A percentile compares a stretch with the other conserved stretches of the same genome.
phyloP scores from a whole-genome alignment of 306 rosid species.

The Quercus mongolica region DNA sequence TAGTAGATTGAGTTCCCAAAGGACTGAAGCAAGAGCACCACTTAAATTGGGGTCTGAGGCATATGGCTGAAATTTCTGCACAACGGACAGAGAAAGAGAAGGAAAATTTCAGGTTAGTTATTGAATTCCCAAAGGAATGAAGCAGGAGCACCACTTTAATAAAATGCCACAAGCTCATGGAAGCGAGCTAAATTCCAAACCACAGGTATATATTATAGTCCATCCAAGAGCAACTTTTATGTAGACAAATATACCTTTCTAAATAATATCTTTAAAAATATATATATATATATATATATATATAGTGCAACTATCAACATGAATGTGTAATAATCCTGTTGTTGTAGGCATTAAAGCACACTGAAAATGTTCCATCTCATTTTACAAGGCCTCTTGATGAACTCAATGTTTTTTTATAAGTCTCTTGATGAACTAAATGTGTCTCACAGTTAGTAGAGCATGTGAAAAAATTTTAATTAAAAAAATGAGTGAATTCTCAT shows the following conservation, averaged over 20 bases:
- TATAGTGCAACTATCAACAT: no score
- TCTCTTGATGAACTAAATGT: background rate
- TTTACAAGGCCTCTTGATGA: background rate
- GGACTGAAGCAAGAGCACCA: constrained; percentile 93
- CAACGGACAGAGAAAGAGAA: background rate
- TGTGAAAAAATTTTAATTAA: no score
- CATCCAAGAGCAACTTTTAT: background rate
- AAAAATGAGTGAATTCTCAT: background rate
- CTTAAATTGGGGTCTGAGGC: constrained; percentile 89
- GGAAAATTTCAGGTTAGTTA: background rate
- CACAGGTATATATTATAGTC: no score
- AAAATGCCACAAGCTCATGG: no score
- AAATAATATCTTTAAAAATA: background rate
- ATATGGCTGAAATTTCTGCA: constrained; percentile 84
- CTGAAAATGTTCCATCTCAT: background rate
- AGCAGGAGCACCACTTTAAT: background rate
- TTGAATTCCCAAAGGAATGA: background rate
- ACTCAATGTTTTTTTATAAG: background rate
- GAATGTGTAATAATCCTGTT: no score
- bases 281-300: no score
- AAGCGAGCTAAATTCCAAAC: no score
- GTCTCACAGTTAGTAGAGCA: background rate
- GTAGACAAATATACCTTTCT: background rate
- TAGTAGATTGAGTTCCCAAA: constrained; percentile 90
- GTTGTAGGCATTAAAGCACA: background rate